Percentiles rank a stretch among this genome's conserved stretches.
Evolutionary conservation across 495 filamentous ascomycete genomes (phyloP).

Genomic region (Xylaria grammica): DNA sequence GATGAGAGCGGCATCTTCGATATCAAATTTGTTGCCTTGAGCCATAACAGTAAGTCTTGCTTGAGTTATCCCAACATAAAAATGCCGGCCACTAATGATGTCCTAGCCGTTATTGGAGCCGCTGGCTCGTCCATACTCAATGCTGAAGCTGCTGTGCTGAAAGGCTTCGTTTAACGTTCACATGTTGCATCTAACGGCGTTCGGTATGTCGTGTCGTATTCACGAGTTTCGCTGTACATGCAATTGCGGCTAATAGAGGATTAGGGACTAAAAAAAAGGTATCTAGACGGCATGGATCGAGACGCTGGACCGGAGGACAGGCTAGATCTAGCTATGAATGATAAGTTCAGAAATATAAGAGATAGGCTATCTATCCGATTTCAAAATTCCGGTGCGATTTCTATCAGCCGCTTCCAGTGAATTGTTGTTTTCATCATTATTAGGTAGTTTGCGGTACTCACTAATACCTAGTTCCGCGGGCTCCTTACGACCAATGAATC

Average conservation of each 20-base stretch:
- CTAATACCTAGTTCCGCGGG: too few species aligned
- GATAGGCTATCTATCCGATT: background rate
- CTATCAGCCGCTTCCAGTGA: background rate
- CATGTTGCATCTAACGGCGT: background rate
- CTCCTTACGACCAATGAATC: too few species aligned
- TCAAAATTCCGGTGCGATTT: background rate
- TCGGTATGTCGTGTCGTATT: background rate
- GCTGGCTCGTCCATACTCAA: constrained; percentile 94
- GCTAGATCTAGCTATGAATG: too few species aligned
- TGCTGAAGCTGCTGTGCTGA: constrained; percentile 89
- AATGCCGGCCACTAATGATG: constrained; percentile 16
- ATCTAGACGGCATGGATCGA: background rate
- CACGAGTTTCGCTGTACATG: background rate
- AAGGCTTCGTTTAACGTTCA: constrained; percentile 70
- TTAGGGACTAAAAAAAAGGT: background rate
- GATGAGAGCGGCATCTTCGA: constrained; percentile 79
- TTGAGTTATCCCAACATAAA: background rate
- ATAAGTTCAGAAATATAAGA: background rate
- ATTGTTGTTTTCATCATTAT: background rate
- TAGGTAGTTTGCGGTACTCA: background rate
- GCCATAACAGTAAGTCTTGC: constrained; percentile 76
- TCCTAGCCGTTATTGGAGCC: constrained; percentile 82
- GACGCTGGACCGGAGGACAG: too few species aligned
- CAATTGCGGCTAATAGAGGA: background rate
- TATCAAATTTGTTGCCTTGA: constrained; percentile 80